Conservation (phyloP, 2,329 filamentous ascomycete species). For the Fusarium praegraminearum region DNA sequence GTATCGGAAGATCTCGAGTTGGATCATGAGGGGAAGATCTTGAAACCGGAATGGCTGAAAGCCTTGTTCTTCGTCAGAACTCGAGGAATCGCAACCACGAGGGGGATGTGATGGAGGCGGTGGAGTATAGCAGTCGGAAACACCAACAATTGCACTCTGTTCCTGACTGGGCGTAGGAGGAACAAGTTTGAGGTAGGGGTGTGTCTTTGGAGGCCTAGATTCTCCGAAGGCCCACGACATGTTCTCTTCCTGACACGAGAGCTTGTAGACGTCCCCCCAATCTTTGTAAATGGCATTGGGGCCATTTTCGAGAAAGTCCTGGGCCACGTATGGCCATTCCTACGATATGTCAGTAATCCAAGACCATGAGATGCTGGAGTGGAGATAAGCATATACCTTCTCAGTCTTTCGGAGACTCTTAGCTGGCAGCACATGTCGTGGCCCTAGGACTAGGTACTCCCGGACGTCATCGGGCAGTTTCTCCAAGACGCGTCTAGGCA, state of each 20-base stretch:
- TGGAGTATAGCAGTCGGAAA: neutral
- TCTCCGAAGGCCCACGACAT: conserved; percentile 20
- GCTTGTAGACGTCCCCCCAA: conserved; percentile 29
- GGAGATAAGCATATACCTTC: conserved; percentile 3
- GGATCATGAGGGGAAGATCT: conserved; percentile 48
- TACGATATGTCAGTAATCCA: neutral
- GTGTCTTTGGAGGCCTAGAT: neutral
- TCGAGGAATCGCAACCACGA: neutral
- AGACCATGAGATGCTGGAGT: neutral
- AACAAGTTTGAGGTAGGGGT: conserved; percentile 31
- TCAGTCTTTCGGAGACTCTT: conserved; percentile 5
- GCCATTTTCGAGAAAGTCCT: neutral
- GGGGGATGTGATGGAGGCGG: neutral
- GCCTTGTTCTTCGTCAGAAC: neutral
- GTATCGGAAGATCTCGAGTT: conserved; percentile 53
- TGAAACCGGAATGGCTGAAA: conserved; percentile 49
- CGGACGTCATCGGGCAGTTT: neutral
- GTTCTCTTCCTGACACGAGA: conserved; percentile 41
- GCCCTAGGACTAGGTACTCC: neutral
- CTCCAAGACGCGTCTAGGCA: accelerated
- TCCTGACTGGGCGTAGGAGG: conserved; percentile 8
- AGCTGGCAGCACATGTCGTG: neutral
- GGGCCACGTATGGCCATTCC: conserved; percentile 17
- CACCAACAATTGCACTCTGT: neutral
- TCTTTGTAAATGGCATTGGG: neutral